Percentiles rank a stretch among this genome's conserved stretches.
Evolutionary conservation across 2,329 filamentous ascomycete species (phyloP).

Genomic region (Phialemoniopsis sp.): DNA sequence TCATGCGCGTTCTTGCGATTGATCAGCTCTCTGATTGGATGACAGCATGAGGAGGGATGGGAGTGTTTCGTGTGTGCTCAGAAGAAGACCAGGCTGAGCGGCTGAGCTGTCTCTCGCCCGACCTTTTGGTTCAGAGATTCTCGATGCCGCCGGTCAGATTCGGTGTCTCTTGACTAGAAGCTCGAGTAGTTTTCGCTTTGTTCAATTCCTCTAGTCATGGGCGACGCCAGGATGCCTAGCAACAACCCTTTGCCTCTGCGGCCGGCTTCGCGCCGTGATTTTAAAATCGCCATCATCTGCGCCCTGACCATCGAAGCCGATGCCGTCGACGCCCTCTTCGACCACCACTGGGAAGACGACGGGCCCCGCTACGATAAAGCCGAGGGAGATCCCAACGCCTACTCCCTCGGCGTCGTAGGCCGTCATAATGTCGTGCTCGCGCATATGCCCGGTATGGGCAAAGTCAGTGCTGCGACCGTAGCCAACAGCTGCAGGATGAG

Average conservation of each 20-base stretch:
- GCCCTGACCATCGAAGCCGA: slow-evolving; percentile 22
- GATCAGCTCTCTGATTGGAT: too few relatives aligned
- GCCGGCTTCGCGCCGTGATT: slow-evolving; percentile 7
- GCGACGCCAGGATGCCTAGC: not conserved
- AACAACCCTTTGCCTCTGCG: not conserved
- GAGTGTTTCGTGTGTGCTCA: too few relatives aligned
- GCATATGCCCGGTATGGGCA: slow-evolving; percentile 21
- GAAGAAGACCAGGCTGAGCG: too few relatives aligned
- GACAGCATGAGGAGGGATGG: too few relatives aligned
- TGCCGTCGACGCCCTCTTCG: slow-evolving; percentile 19
- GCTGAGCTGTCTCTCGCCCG: too few relatives aligned
- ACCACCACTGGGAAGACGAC: slow-evolving; percentile 10
- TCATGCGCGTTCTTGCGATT: too few relatives aligned
- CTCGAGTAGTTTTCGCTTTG: too few relatives aligned
- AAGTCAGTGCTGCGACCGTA: slow-evolving; percentile 12
- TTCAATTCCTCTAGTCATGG: not conserved
- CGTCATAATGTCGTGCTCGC: slow-evolving; percentile 22
- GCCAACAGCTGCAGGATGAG: slow-evolving; percentile 7
- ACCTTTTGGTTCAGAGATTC: too few relatives aligned
- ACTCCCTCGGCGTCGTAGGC: slow-evolving; percentile 8
- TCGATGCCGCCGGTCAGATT: too few relatives aligned
- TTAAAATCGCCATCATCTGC: slow-evolving; percentile 26
- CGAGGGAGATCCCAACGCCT: not conserved
- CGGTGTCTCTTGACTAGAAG: too few relatives aligned
- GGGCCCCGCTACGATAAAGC: slow-evolving; percentile 1